Evolutionary conservation across 2,329 filamentous ascomycete genomes (phyloP), one percentile per base, ranked within the genome.

Genomic region (Chaetomiaceae sp.): DNA sequence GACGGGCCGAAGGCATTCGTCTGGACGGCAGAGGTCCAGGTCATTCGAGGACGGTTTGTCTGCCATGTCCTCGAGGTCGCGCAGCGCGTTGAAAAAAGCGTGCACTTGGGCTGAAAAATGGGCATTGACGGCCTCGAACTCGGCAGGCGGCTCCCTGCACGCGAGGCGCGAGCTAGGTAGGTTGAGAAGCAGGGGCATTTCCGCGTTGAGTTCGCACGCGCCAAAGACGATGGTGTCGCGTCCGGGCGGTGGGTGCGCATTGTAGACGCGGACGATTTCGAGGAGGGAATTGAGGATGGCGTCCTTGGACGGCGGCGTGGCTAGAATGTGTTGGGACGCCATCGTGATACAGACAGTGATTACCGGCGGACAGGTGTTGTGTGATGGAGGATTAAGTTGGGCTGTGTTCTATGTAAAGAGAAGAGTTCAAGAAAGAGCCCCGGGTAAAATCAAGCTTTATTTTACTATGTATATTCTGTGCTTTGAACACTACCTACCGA

Each of bases 1-100:
- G 30, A n/a, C 42, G 27, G 48, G 50, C 50, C 34, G 19, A 40
- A 60, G 50, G n/a, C 44, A n/a, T n/a, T n/a, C n/a, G n/a, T n/a
- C n/a, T n/a, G n/a, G n/a, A n/a, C n/a, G n/a, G n/a, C n/a, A n/a
- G n/a, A n/a, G n/a, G n/a, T n/a, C n/a, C n/a, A n/a, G n/a, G n/a
- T n/a, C n/a, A n/a, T n/a, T n/a, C 0, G 38, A 20, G 46, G 54
- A 45, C 20, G 23, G n/a, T 20, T 53, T 43, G 27, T 51, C 49
- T 47, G 53, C 30, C 42, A 55, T 48, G 31, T 51, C 44, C 42
- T 57, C 55, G 49, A 56, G 21, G 19, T 8, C 16, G 21, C 17
- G 44, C 6, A 46, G 34, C 13, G 14, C 35, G 12, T 41, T 13
- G 35, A 34, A 48, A 14, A 41, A 48, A 20, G 37, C 37, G 37